Evolutionary conservation across 169 alveolate genomes (phyloP).

Genomic region (Condylostoma magnum): DNA sequence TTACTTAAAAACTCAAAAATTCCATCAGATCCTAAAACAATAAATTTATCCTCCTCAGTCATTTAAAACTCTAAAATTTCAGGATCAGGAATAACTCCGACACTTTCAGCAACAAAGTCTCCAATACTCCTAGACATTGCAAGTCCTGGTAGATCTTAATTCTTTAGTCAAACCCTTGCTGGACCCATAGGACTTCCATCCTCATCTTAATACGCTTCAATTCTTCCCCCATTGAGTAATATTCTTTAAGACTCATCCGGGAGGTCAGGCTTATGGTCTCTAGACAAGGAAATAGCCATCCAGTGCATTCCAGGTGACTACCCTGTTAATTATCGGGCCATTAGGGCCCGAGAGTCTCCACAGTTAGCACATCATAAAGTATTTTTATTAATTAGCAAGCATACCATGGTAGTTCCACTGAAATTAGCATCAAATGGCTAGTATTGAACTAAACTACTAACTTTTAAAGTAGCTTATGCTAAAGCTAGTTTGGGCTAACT

Average conservation of each 20-base stretch:
- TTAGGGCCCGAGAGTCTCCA: slow-evolving; percentile 74
- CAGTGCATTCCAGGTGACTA: slow-evolving; percentile 15
- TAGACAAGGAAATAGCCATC: slow-evolving; percentile 43
- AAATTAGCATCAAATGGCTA: slow-evolving; percentile 37
- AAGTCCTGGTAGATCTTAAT: slow-evolving; percentile 64
- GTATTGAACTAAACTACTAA: not conserved
- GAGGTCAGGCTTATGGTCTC: slow-evolving; percentile 73
- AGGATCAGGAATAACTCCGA: slow-evolving; percentile 68
- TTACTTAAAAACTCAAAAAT: slow-evolving; percentile 54
- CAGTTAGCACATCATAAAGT: slow-evolving; percentile 57
- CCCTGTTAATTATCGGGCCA: slow-evolving; percentile 35
- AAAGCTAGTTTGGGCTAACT: not conserved
- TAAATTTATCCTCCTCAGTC: slow-evolving; percentile 38
- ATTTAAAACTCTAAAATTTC: slow-evolving; percentile 49
- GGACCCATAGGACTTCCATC: slow-evolving; percentile 57
- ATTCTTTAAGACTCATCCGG: slow-evolving; percentile 63
- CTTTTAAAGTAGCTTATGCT: not conserved
- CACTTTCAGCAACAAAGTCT: slow-evolving; percentile 54
- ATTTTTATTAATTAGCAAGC: slow-evolving; percentile 30
- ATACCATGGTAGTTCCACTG: slow-evolving; percentile 38
- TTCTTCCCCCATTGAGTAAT: slow-evolving; percentile 49
- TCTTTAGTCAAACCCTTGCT: slow-evolving; percentile 62
- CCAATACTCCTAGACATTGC: slow-evolving; percentile 73
- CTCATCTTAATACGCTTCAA: slow-evolving; percentile 37
- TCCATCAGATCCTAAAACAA: slow-evolving; percentile 69